phyloP scores from a whole-genome alignment of 2,329 filamentous ascomycete species.

The Curvularia spicifera region DNA sequence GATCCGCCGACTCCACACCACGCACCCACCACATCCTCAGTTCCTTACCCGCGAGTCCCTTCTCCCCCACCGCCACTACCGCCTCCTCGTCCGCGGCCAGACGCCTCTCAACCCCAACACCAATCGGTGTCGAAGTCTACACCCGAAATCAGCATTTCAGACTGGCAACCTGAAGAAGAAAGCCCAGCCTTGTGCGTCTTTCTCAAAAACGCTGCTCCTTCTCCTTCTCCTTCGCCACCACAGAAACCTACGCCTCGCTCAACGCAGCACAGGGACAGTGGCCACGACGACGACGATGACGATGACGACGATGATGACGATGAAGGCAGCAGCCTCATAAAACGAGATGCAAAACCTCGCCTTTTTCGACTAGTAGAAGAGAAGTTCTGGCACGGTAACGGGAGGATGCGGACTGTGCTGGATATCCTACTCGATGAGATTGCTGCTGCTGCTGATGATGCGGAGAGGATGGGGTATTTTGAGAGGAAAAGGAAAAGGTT shows the following conservation, averaged over 20 bases:
- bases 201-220: not conserved
- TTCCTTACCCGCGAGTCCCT: not conserved
- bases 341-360: not conserved
- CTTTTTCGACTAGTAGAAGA: not conserved
- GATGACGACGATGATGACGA: too few relatives aligned
- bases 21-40: not conserved
- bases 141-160: not conserved
- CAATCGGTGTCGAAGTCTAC: not conserved
- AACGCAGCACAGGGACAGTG: not conserved
- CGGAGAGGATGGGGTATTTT: not conserved
- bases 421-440: not conserved
- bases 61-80: too few relatives aligned
- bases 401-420: not conserved
- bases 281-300: not conserved
- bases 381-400: not conserved
- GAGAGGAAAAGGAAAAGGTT: too few relatives aligned
- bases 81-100: too few relatives aligned
- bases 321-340: not conserved
- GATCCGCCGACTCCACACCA: not conserved
- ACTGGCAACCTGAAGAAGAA: not conserved
- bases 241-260: not conserved
- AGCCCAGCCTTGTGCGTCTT: not conserved
- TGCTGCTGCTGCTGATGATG: not conserved
- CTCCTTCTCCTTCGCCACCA: too few relatives aligned
- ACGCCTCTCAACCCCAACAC: not conserved